These are phyloP conservation scores for Mucor velutinosus DNA, from an alignment of 371 early-diverging fungal genomes.

Conservation along the genomic window DNA sequence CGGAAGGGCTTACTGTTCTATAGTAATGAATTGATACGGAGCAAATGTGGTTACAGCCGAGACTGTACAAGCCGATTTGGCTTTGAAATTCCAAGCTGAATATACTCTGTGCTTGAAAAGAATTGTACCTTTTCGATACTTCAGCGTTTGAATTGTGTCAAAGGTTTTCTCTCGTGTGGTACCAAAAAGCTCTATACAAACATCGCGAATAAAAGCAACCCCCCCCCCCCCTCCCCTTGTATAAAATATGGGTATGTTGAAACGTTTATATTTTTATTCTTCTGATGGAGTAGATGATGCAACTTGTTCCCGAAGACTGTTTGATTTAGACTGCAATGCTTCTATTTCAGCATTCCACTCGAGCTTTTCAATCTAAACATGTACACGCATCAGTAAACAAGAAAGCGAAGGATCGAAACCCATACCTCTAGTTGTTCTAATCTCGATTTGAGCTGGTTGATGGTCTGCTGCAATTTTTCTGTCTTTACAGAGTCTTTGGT, in stretches of 20 bases:
- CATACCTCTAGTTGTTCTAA: conserved; percentile 36
- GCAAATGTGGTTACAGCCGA: background rate
- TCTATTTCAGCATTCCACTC: conserved; percentile 32
- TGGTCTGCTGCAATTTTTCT: conserved; percentile 12
- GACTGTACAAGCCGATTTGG: background rate
- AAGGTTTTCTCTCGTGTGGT: background rate
- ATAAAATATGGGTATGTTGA: background rate
- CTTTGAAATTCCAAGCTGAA: background rate
- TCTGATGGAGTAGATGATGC: background rate
- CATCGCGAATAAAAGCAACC: background rate
- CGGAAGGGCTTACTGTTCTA: background rate
- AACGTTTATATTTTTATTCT: background rate
- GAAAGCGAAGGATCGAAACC: background rate
- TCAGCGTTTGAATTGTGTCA: no score
- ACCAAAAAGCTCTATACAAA: background rate
- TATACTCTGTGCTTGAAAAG: background rate
- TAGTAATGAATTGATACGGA: background rate
- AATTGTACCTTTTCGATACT: background rate
- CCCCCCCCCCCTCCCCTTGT: no score
- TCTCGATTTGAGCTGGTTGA: conserved; percentile 23
- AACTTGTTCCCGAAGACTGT: background rate
- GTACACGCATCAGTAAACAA: background rate
- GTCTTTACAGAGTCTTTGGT: conserved; percentile 14
- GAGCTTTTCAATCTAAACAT: conserved; percentile 31
- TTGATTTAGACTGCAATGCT: background rate